phyloP scores from a whole-genome alignment of 768 basidiomycete species.

The Boletus reticulatus region DNA sequence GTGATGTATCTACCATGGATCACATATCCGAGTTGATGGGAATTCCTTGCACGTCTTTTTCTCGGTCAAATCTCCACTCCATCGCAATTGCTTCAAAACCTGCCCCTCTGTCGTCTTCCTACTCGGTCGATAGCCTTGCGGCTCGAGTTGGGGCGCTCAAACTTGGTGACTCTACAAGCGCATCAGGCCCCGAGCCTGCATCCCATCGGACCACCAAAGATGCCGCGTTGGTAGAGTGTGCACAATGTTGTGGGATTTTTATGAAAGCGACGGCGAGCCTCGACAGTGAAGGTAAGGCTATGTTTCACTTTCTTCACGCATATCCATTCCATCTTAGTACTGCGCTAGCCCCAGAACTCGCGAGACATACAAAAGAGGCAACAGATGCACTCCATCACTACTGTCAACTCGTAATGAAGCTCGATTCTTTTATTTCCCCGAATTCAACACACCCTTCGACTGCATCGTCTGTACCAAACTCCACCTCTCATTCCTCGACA shows the following conservation, averaged over 20 bases:
- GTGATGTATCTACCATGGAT: conserved; percentile 45
- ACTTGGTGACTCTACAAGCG: conserved; percentile 8
- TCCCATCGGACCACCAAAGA: conserved; percentile 3
- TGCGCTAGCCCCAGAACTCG: conserved; percentile 14
- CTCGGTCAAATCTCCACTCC: too few relatives aligned
- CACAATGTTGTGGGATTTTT: conserved; percentile 41
- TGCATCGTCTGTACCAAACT: neutral
- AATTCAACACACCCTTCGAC: neutral
- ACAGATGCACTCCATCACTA: conserved; percentile 20
- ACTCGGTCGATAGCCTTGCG: conserved; percentile 17
- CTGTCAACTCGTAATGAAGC: conserved; percentile 9
- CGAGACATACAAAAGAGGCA: conserved; percentile 20
- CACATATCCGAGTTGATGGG: too few relatives aligned
- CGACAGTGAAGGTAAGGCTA: conserved; percentile 15
- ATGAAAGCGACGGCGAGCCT: conserved; percentile 43
- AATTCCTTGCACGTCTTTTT: too few relatives aligned
- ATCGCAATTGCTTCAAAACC: neutral
- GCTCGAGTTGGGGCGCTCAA: conserved; percentile 18
- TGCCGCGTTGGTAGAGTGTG: conserved; percentile 33
- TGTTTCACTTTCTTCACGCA: neutral
- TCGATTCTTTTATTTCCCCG: conserved; percentile 5
- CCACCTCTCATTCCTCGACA: neutral
- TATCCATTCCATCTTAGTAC: too few relatives aligned
- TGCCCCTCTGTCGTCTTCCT: neutral
- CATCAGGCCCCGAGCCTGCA: neutral